Evolutionary conservation across 352 stramenopile genomes (phyloP), one percentile per base, ranked within the genome.

Genomic region (Phytophthora megakarya): DNA sequence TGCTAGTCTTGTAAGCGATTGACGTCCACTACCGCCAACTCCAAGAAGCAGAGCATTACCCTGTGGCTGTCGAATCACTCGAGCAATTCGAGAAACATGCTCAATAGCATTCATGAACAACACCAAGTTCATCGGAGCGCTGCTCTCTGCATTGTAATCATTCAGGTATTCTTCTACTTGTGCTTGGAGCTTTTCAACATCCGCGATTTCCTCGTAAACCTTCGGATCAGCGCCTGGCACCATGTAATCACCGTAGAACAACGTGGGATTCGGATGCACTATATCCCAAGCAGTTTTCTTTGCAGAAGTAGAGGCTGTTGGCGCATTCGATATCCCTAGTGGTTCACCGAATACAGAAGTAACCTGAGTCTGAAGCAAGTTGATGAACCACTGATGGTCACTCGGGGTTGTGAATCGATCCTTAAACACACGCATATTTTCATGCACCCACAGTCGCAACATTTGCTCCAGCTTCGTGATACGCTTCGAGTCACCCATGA

Each of bases 211-310:
- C 53, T 98, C 93, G 61, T 98, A 98, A 5, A 95, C 64, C 38
- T 91, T 95, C 4, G 92, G 90, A 19, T 97, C 90, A 4, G 89
- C 91, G 5, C 92, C 93, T 15, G 90, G 90, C 0, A 97, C 77
- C 83, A 98, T 90, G 61, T 97, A 98, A 67, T 98, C 95, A 9
- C 88, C 92, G 53, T 92, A 98, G 48, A 98, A 84, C 3, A 97
- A 50, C 2, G 76, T 75, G 0, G 45, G 65, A 0, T 58, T 76
- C 13, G 84, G 84, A 28, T 91, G 78, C 5, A 92, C 82, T 9
- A 88, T 56, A 3, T 84, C 70, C 86, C 86, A 95, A 3, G 73
- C 76, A 3, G 70, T 68, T 46, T 72, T 68, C 52, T 80, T 84
- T n/a, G 62, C 46, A 10, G 30, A 35, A 35, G 46, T 51, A 18